A percentile compares a stretch with the other conserved stretches of the same genome.
Conservation (phyloP, 352 stramenopile species). For the Pythium apleroticum region DNA sequence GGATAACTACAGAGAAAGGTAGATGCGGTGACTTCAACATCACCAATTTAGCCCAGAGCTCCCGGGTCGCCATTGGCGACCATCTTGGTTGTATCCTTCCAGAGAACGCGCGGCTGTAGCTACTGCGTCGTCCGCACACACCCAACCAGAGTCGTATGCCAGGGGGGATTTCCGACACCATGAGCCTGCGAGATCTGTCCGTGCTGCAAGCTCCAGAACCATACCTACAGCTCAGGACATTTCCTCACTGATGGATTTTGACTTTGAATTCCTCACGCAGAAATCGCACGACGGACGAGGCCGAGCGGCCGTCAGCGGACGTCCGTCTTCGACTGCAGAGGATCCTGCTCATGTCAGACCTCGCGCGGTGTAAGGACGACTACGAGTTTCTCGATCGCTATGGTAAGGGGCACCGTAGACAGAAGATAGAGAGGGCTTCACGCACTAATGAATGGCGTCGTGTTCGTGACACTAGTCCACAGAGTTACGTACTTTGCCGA, state of each 20-base stretch:
- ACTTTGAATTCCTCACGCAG: not conserved
- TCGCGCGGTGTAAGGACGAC: constrained; percentile 43
- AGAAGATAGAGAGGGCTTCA: no score
- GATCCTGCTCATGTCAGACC: constrained; percentile 48
- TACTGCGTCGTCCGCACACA: no score
- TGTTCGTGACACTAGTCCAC: constrained; percentile 35
- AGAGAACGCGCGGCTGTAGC: no score
- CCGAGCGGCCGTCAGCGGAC: constrained; percentile 38
- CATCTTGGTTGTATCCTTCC: no score
- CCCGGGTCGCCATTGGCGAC: no score
- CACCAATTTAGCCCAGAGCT: no score
- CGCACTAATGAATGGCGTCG: not conserved
- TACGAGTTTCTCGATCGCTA: constrained; percentile 74
- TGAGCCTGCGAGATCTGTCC: constrained; percentile 4
- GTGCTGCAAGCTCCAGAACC: not conserved
- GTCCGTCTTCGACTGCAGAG: constrained; percentile 41
- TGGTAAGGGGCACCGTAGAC: no score
- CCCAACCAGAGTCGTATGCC: no score
- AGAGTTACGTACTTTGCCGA: constrained; percentile 67
- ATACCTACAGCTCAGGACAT: no score
- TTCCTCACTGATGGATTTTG: not conserved
- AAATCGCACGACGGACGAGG: constrained; percentile 4
- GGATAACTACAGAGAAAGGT: not conserved
- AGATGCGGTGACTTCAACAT: constrained; percentile 10
- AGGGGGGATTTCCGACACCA: not conserved